phyloP scores from a whole-genome alignment of 257 asterid species.

The Jasminum sambac region DNA sequence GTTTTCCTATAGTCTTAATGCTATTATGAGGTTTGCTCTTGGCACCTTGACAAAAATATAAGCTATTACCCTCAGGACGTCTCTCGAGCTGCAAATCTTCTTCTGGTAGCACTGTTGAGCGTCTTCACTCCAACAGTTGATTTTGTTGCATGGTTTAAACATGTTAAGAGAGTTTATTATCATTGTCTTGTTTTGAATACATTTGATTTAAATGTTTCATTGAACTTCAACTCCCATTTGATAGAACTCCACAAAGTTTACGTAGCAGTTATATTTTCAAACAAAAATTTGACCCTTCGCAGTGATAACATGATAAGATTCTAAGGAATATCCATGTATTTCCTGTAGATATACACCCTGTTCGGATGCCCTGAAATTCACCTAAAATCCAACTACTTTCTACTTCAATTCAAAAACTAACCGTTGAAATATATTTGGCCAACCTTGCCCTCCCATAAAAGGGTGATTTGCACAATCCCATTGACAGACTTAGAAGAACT shows the following conservation, averaged over 20 bases:
- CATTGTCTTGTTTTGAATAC: background rate
- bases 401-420: no score
- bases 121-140: slow-evolving; percentile 13
- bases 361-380: no score
- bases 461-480: no score
- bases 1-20: slow-evolving; percentile 6
- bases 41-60: slow-evolving; percentile 64
- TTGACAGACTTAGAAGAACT: no score
- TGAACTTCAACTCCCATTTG: background rate
- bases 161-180: background rate
- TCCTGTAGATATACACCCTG: background rate
- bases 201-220: background rate
- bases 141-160: slow-evolving; percentile 16
- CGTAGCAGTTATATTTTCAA: background rate
- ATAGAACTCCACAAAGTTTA: background rate
- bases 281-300: background rate
- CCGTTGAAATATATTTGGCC: no score
- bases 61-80: slow-evolving; percentile 93
- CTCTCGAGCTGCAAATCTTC: slow-evolving; percentile 82
- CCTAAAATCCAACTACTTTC: no score
- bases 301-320: background rate
- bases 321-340: background rate
- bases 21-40: slow-evolving; percentile 21
- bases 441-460: no score
- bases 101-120: slow-evolving; percentile 57